These are phyloP conservation scores for Metschnikowia rubicola DNA, from an alignment of 805 yeast species.

Conservation along the genomic window DNA sequence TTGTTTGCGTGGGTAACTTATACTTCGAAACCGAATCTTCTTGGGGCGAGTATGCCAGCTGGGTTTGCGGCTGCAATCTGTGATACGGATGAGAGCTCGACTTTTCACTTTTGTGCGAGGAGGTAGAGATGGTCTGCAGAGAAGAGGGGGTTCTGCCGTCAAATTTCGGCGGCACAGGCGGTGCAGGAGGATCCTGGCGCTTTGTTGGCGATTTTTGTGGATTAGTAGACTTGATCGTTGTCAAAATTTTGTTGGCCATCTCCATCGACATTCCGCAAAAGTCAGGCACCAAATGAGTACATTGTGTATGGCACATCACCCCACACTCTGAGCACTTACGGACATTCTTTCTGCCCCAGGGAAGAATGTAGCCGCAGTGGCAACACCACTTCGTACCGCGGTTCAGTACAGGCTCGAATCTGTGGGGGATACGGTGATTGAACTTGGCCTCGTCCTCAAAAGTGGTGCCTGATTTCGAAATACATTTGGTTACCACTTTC, in stretches of 20 bases:
- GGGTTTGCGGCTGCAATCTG: slow-evolving; percentile 18
- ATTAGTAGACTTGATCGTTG: slow-evolving; percentile 73
- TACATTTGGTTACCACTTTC: slow-evolving; percentile 79
- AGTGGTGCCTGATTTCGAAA: slow-evolving; percentile 70
- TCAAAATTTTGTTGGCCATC: slow-evolving; percentile 84
- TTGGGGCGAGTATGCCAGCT: not conserved
- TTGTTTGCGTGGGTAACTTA: slow-evolving; percentile 14
- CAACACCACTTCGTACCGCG: slow-evolving; percentile 99
- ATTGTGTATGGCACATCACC: slow-evolving; percentile 86
- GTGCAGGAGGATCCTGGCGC: slow-evolving; percentile 1
- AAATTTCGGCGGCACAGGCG: slow-evolving; percentile 4
- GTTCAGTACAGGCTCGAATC: slow-evolving; percentile 88
- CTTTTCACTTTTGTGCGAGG: not conserved
- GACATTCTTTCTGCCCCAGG: slow-evolving; percentile 91
- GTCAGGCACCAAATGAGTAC: slow-evolving; percentile 95
- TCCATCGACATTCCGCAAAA: slow-evolving; percentile 99
- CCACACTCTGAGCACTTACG: slow-evolving; percentile 94
- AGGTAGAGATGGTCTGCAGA: slow-evolving; percentile 1
- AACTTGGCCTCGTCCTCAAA: slow-evolving; percentile 74
- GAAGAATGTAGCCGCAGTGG: slow-evolving; percentile 95
- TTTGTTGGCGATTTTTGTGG: slow-evolving; percentile 3
- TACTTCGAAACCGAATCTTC: not conserved
- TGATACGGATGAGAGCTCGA: slow-evolving; percentile 10
- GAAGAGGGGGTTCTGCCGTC: not conserved
- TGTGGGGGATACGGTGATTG: slow-evolving; percentile 95